Conservation (phyloP, 2,329 filamentous ascomycete genomes). For the Colletotrichum australisinense region DNA sequence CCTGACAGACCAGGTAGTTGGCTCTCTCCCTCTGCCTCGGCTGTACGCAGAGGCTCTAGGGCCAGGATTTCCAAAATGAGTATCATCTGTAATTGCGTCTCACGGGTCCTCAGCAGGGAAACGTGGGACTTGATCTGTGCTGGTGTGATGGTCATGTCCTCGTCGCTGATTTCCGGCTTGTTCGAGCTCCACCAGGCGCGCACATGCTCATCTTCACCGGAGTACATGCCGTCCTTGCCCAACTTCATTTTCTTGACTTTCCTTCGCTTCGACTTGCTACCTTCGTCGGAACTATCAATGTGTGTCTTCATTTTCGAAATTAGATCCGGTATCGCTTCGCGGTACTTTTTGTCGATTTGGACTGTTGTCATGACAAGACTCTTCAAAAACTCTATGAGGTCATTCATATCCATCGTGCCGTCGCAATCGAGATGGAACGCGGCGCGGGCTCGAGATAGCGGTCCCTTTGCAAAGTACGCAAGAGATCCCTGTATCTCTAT, state of each 20-base stretch:
- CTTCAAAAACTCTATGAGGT: conserved; percentile 77
- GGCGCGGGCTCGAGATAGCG: conserved; percentile 79
- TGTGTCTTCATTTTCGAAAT: conserved; percentile 67
- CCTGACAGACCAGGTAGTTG: conserved; percentile 59
- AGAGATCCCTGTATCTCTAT: conserved; percentile 69
- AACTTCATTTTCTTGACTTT: conserved; percentile 74
- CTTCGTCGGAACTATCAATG: conserved; percentile 66
- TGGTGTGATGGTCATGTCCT: conserved; percentile 57
- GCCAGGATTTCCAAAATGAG: conserved; percentile 82
- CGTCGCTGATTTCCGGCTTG: conserved; percentile 60
- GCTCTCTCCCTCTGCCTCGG: conserved; percentile 54
- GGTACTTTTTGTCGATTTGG: conserved; percentile 83
- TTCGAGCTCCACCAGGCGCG: conserved; percentile 77
- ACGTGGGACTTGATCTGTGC: conserved; percentile 71
- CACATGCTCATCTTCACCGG: conserved; percentile 72
- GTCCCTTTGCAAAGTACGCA: conserved; percentile 87
- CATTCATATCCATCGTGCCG: conserved; percentile 67
- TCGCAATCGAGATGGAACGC: conserved; percentile 75
- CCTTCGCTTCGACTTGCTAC: conserved; percentile 55
- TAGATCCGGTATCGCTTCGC: conserved; percentile 74
- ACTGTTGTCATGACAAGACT: conserved; percentile 74
- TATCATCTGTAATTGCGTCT: conserved; percentile 85
- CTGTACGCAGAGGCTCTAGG: conserved; percentile 66
- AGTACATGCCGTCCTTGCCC: conserved; percentile 76
- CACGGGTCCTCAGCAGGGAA: conserved; percentile 76